These are phyloP conservation scores for Aaosphaeria pasadenensis DNA, from an alignment of 2,329 filamentous ascomycete species.

Conservation along the genomic window DNA sequence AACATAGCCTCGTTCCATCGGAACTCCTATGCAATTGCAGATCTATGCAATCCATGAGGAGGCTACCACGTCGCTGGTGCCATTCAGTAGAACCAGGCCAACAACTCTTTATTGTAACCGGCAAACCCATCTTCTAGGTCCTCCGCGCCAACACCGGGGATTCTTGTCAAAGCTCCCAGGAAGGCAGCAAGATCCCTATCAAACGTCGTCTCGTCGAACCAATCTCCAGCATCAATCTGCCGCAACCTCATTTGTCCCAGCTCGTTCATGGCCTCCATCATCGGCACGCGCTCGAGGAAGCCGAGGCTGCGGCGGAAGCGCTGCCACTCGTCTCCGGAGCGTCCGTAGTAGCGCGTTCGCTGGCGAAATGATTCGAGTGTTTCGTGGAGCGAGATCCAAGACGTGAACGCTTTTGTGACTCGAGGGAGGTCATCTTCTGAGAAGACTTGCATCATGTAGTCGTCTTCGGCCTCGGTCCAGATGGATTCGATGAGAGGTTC, in stretches of 20 bases:
- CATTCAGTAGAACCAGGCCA: neutral
- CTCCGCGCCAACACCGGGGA: neutral
- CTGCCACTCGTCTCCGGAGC: neutral
- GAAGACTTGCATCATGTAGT: too few relatives aligned
- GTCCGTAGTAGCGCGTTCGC: neutral
- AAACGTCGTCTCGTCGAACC: neutral
- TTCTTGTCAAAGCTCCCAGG: neutral
- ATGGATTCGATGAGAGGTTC: neutral
- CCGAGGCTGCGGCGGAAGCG: neutral
- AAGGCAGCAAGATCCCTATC: neutral
- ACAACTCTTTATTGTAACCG: neutral
- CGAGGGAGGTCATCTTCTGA: neutral
- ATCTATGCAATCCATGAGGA: too few relatives aligned
- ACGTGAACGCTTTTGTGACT: neutral
- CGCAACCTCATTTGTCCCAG: neutral
- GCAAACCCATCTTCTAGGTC: neutral
- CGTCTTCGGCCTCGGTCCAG: neutral
- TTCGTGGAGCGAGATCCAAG: neutral
- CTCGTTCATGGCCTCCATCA: neutral
- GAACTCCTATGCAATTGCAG: too few relatives aligned
- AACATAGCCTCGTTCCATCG: too few relatives aligned
- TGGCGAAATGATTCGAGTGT: neutral
- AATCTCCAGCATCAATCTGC: neutral
- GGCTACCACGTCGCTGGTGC: too few relatives aligned
- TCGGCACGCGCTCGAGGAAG: neutral